Conservation (phyloP, 768 basidiomycete species). For the Amanita pallidorosea region DNA sequence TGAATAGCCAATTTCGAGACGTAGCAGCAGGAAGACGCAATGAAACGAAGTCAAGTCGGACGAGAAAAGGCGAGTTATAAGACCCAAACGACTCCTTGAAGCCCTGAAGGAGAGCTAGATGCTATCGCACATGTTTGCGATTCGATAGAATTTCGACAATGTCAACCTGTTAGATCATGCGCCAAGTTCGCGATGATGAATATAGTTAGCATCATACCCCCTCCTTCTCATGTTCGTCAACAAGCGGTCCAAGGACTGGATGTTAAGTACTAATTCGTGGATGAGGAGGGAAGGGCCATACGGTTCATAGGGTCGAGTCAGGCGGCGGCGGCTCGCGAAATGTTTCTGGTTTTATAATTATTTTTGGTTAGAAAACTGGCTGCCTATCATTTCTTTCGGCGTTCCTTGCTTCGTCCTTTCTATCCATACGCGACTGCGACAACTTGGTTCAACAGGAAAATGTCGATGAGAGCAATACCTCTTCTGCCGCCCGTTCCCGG, state of each 20-base stretch:
- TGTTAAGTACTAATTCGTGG: neutral
- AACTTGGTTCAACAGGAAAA: conserved; percentile 4
- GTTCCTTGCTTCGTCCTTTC: conserved; percentile 1
- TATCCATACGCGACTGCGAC: conserved; percentile 5
- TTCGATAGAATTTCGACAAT: neutral
- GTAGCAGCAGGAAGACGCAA: neutral
- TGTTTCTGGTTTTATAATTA: neutral
- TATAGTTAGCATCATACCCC: neutral
- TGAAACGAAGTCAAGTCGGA: neutral
- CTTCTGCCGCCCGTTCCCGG: conserved; percentile 22
- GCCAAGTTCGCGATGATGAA: neutral
- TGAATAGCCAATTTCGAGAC: too few relatives aligned
- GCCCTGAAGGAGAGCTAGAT: too few relatives aligned
- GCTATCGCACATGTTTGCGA: neutral
- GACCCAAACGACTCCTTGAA: too few relatives aligned
- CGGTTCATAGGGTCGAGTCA: too few relatives aligned
- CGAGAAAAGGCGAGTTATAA: neutral
- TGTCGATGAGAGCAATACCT: conserved; percentile 16
- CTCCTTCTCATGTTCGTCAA: neutral
- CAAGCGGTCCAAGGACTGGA: neutral
- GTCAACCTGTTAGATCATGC: neutral
- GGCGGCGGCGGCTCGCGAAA: too few relatives aligned
- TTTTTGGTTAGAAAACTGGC: conserved; percentile 12
- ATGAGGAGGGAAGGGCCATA: too few relatives aligned
- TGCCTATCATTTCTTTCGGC: conserved; percentile 11